phyloP scores from a whole-genome alignment of 106 monocot species.

The Chionographis japonica region DNA sequence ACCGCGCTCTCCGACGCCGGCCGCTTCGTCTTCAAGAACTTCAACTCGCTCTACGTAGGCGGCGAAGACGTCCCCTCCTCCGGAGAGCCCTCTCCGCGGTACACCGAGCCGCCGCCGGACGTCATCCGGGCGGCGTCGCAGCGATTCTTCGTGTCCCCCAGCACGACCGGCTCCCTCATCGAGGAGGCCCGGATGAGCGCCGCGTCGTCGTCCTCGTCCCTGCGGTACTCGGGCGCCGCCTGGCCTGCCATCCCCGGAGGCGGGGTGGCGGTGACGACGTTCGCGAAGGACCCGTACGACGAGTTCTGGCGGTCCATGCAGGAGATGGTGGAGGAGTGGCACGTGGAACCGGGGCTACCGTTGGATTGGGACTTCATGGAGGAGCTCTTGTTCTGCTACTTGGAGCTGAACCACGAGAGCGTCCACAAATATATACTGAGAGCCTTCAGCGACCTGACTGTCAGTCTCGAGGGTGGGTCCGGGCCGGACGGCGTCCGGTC shows the following conservation, averaged over 20 bases:
- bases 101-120: not conserved
- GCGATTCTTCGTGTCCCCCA: slow-evolving; percentile 30
- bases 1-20: slow-evolving; percentile 74
- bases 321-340: slow-evolving; percentile 44
- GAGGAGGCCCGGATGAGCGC: slow-evolving; percentile 6
- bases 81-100: not conserved
- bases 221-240: not conserved
- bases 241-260: not conserved
- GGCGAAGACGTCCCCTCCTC: not conserved
- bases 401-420: slow-evolving; percentile 65
- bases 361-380: slow-evolving; percentile 95
- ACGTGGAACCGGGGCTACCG: slow-evolving; percentile 1
- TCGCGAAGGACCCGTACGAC: slow-evolving; percentile 56
- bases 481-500: not conserved
- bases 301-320: slow-evolving; percentile 63
- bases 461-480: slow-evolving; percentile 12
- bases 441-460: slow-evolving; percentile 40
- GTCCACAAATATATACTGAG: slow-evolving; percentile 63
- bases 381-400: slow-evolving; percentile 71
- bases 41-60: slow-evolving; percentile 53
- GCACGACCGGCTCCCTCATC: slow-evolving; percentile 6
- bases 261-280: slow-evolving; percentile 37
- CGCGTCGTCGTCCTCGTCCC: slow-evolving; percentile 7
- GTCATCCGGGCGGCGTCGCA: not conserved
- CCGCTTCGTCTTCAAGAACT: slow-evolving; percentile 78